Evolutionary conservation across 2,329 filamentous ascomycete genomes (phyloP), one percentile per base, ranked within the genome.

Genomic region (Tolypocladium amazonense): DNA sequence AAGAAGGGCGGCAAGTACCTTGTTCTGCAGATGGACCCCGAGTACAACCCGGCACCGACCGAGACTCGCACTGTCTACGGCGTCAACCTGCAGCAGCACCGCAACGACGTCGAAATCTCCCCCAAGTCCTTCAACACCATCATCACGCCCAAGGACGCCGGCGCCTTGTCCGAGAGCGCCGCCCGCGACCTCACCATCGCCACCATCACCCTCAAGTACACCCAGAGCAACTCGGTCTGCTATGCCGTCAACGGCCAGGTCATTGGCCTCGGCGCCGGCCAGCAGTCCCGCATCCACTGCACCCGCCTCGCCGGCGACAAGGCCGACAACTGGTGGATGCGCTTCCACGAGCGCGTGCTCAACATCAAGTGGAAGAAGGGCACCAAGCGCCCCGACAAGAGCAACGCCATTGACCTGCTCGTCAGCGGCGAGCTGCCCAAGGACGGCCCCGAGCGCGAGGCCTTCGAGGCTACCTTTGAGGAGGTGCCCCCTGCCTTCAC

Each of bases 241-340:
- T 99, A 97, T 73, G 92, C 94, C 59, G 81, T 91, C 64, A 92
- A 96, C 69, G 94, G 94, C 56, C 94, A 97, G 77, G 84, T 97
- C 68, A 83, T 99, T 67, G 94, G 94, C 65, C 86, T 99, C 59
- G 94, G 94, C 65, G 94, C 94, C 59, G 94, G 94, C 62, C 94
- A 99, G 77, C 94, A 99, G 79, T 96, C 90, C 63, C 89, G 94
- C 67, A 99, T 99, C 68, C 94, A 99, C 83, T 99, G 94, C 85
- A 99, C 94, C 50, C 88, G 94, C 65, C 85, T 99, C 57, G 94
- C 94, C 14, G 94, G 94, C 62, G 93, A 97, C 81, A 99, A 99
- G 82, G 91, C 92, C 56, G 94, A 99, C 77, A 97, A 96, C 82
- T 97, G 93, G 93, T 99, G 93, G 94, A 89, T 99, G 82, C 89